phyloP scores from a whole-genome alignment of 169 alveolate species.

The Eimeria maxima region DNA sequence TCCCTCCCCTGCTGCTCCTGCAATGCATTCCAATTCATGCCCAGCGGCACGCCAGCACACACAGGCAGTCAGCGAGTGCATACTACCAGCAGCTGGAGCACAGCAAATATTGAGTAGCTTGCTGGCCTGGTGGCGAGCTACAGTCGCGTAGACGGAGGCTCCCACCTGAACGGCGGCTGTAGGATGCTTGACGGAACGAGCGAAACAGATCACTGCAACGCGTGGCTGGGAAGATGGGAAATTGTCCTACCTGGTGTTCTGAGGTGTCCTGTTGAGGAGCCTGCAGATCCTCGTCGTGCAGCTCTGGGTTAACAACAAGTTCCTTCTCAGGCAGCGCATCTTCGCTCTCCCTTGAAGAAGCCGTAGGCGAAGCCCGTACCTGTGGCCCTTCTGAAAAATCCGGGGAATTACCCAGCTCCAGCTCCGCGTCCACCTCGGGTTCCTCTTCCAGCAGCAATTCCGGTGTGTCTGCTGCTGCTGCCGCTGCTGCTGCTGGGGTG shows the following conservation, averaged over 20 bases:
- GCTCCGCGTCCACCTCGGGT: conserved; percentile 50
- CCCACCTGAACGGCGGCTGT: background rate
- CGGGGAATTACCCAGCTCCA: background rate
- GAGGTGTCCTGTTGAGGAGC: conserved; percentile 1
- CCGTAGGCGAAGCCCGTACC: conserved; percentile 21
- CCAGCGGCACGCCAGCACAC: background rate
- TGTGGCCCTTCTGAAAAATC: background rate
- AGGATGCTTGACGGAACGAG: background rate
- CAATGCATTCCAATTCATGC: background rate
- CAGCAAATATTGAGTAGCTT: background rate
- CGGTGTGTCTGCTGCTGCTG: conserved; percentile 40
- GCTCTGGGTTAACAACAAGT: conserved; percentile 1
- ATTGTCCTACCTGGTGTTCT: background rate
- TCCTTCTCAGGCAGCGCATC: background rate
- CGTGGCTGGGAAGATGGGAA: background rate
- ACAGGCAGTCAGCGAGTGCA: background rate
- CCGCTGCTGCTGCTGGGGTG: background rate
- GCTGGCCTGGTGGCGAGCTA: background rate
- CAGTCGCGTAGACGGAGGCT: background rate
- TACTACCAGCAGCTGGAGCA: background rate
- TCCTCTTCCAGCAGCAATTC: conserved; percentile 14
- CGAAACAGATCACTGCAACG: background rate
- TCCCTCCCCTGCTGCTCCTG: background rate
- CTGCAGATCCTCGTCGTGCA: conserved; percentile 58
- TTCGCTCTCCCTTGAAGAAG: background rate